phyloP scores from a whole-genome alignment of 306 rosid species.

The Echinosophora koreensis region DNA sequence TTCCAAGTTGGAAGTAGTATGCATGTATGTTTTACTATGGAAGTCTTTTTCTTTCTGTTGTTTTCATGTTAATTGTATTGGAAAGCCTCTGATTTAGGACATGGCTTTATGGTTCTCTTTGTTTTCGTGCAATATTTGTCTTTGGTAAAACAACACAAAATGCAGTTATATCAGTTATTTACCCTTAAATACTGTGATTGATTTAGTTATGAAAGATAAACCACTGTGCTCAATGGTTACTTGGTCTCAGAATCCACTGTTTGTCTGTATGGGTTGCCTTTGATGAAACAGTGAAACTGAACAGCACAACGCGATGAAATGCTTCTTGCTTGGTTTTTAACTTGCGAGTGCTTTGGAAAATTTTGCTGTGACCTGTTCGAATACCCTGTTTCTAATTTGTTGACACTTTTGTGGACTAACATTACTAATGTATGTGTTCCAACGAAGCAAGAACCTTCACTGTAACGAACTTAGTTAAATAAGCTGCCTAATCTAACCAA shows the following conservation, averaged over 20 bases:
- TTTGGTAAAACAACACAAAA: neutral
- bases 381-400: neutral
- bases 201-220: no score
- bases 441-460: constrained; percentile 12
- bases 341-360: neutral
- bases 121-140: neutral
- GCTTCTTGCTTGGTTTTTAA: no score
- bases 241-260: neutral
- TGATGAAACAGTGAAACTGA: neutral
- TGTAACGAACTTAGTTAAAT: neutral
- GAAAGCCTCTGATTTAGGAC: constrained; percentile 4
- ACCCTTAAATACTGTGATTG: no score
- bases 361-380: neutral
- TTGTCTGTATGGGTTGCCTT: neutral
- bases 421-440: neutral
- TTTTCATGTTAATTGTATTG: neutral
- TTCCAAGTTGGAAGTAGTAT: neutral
- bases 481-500: neutral
- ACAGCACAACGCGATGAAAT: neutral
- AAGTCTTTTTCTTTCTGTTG: neutral
- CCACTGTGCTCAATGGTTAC: neutral
- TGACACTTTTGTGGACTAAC: neutral
- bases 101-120: constrained; percentile 11
- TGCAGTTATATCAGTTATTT: neutral
- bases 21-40: neutral